phyloP scores from a whole-genome alignment of 305 asterid genomes.

The Fraxinus platypoda region DNA sequence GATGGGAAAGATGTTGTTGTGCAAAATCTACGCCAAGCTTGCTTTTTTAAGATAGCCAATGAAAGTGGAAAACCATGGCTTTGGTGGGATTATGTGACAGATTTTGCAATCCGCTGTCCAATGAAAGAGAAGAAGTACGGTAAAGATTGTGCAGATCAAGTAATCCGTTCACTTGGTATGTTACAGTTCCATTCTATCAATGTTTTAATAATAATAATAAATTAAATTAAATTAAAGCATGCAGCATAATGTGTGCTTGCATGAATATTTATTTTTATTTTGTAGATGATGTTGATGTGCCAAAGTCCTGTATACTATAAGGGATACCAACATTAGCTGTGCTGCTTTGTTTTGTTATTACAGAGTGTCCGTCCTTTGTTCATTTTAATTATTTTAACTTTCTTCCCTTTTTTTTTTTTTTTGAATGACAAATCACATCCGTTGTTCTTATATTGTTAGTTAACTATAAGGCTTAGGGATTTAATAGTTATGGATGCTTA shows the following conservation, averaged over 20 bases:
- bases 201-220: not conserved
- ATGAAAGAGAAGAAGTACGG: slow-evolving; percentile 89
- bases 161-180: slow-evolving; percentile 82
- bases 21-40: slow-evolving; percentile 88
- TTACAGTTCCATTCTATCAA: not conserved
- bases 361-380: not conserved
- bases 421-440: not conserved
- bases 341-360: slow-evolving; percentile 2
- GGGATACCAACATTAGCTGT: not conserved
- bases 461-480: not conserved
- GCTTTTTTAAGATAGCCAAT: slow-evolving; percentile 85
- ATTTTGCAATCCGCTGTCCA: slow-evolving; percentile 87
- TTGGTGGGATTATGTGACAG: slow-evolving; percentile 99
- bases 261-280: not conserved
- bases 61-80: slow-evolving; percentile 95
- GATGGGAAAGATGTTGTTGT: slow-evolving; percentile 95
- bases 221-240: not conserved
- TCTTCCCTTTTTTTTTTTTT: not conserved
- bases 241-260: slow-evolving; percentile 3
- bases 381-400: not conserved
- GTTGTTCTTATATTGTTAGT: not conserved
- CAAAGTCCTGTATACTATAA: not conserved
- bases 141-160: slow-evolving; percentile 88
- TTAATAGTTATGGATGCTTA: not conserved
- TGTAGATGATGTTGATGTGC: not conserved